Conservation (phyloP, 257 asterid genomes). For the Plantago ovata region DNA sequence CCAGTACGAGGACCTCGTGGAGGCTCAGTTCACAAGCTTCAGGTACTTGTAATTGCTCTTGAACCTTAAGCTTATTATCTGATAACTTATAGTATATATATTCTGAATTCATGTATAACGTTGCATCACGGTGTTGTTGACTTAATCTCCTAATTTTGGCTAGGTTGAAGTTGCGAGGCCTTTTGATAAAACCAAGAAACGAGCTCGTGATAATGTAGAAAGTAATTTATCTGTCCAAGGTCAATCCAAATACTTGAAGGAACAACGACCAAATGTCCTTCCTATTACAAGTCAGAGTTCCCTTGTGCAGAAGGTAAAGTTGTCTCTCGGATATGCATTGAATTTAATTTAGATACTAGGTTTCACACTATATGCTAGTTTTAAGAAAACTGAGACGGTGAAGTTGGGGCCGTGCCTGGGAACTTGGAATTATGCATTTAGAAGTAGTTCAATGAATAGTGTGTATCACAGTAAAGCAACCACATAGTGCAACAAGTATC, state of each 20-base stretch:
- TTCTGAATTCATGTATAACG: neutral
- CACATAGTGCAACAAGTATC: too few relatives aligned
- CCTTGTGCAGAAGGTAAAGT: slow-evolving; percentile 38
- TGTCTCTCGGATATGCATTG: slow-evolving; percentile 7
- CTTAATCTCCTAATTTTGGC: slow-evolving; percentile 4
- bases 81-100: slow-evolving; percentile 13
- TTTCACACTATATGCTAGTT: too few relatives aligned
- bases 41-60: slow-evolving; percentile 40
- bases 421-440: too few relatives aligned
- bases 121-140: slow-evolving; percentile 1
- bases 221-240: slow-evolving; percentile 38
- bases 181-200: slow-evolving; percentile 62
- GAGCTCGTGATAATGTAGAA: slow-evolving; percentile 64
- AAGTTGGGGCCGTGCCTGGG: too few relatives aligned
- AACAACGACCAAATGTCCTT: slow-evolving; percentile 23
- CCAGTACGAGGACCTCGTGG: slow-evolving; percentile 60
- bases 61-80: slow-evolving; percentile 17
- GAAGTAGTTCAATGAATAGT: too few relatives aligned
- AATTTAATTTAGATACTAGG: neutral
- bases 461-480: too few relatives aligned
- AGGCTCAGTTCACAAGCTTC: slow-evolving; percentile 51
- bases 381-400: too few relatives aligned
- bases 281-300: slow-evolving; percentile 26
- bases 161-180: slow-evolving; percentile 97
- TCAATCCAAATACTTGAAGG: slow-evolving; percentile 42